Evolutionary conservation across 306 rosid genomes (phyloP).

Genomic region (Fragaria ananassa): DNA sequence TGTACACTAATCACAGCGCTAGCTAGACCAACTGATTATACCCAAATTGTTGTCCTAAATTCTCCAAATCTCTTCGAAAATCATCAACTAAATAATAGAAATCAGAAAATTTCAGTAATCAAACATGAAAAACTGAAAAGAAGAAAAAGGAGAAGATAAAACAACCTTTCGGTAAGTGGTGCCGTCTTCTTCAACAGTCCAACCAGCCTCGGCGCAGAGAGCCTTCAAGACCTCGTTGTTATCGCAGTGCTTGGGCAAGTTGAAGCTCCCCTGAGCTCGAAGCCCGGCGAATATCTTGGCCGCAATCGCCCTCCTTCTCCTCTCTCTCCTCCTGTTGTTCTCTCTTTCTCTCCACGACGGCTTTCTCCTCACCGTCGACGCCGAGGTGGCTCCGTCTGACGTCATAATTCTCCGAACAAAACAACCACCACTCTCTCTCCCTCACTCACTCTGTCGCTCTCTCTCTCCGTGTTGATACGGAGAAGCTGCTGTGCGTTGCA

Average conservation of each 20-base stretch:
- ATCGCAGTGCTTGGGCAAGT: conserved; percentile 81
- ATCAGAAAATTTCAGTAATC: not conserved
- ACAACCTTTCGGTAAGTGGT: conserved; percentile 79
- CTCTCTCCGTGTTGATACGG: not conserved
- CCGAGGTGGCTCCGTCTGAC: conserved; percentile 80
- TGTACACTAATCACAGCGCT: not conserved
- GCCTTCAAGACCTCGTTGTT: conserved; percentile 85
- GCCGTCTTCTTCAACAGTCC: conserved; percentile 89
- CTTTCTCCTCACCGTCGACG: conserved; percentile 51
- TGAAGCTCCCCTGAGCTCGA: conserved; percentile 77
- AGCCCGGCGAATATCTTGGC: conserved; percentile 78
- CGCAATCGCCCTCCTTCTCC: conserved; percentile 71
- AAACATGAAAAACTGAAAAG: not conserved
- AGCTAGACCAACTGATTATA: not conserved
- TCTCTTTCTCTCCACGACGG: conserved; percentile 94
- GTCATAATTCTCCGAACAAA: conserved; percentile 58
- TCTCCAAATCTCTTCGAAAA: not conserved
- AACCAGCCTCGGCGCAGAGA: conserved; percentile 82
- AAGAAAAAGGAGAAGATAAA: not conserved
- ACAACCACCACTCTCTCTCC: not conserved
- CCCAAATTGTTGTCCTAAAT: not conserved
- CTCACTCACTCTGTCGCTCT: not conserved
- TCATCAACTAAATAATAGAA: not conserved
- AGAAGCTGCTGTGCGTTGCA: conserved; percentile 19
- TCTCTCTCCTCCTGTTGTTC: conserved; percentile 75